Evolutionary conservation across 495 filamentous ascomycete species (phyloP), one percentile per base, ranked within the genome.

Genomic region (Halenospora varia): DNA sequence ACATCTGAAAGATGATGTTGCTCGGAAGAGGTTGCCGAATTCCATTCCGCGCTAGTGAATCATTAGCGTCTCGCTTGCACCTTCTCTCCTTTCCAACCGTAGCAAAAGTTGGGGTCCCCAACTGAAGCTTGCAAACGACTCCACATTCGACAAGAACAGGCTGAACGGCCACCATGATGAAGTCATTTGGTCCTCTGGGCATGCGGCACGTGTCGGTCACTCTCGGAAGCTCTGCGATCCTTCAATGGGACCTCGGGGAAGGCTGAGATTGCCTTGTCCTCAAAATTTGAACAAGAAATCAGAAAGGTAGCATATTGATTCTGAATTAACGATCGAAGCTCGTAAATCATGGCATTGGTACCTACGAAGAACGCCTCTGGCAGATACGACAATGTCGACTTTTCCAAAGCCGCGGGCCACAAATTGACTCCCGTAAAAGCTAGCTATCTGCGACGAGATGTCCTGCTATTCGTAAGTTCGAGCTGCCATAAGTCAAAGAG

Each of bases 341-440:
- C n/a, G n/a, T 57, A 13, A 48, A 62, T 49, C 64, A 35, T 35
- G 29, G 29, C 29, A 35, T 13, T 35, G 4, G 13, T 13, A 35
- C 29, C 29, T 4, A 35, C 29, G 13, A 35, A 68, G 48, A 64
- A 60, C 46, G 35, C 62, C 15, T 62, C 62, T 48, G 65, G 66
- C 35, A 56, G 66, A 25, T 69, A 67, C 48, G 65, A 63, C 54
- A 67, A 69, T 44, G 66, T 69, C 44, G 66, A 69, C 50, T 69
- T 67, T 42, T 53, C 51, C 19, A 69, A 69, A 40, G 66, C 65
- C 20, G 46, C 57, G 18, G 65, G 62, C 22, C 51, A 63, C 57
- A 55, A 59, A 42, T 59, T 58, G 44, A 50, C 62, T 19, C 60
- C 62, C 18, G 57, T 69, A 25, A 67, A 65, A 58, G 57, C 59